These are phyloP conservation scores for Oryza rufipogon DNA, from an alignment of 176 grass and related monocot species.

Conservation along the genomic window DNA sequence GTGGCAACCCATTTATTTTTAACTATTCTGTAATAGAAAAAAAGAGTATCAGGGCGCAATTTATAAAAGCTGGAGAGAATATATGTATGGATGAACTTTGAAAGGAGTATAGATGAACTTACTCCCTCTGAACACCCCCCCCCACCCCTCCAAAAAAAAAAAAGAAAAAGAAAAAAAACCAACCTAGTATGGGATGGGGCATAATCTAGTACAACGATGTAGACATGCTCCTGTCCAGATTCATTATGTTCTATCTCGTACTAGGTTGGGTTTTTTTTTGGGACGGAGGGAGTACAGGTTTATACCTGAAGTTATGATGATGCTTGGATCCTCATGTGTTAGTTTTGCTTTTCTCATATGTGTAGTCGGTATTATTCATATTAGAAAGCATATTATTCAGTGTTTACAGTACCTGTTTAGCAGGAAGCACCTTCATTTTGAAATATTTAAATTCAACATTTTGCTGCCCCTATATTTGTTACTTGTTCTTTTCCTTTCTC, in stretches of 20 bases:
- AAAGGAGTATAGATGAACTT: background rate
- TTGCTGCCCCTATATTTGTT: background rate
- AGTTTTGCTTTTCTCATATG: constrained; percentile 10
- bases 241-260: too few relatives aligned
- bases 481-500: background rate
- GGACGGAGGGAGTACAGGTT: background rate
- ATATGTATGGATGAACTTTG: background rate
- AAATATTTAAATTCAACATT: background rate
- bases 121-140: too few relatives aligned
- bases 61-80: background rate
- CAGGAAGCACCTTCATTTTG: constrained; percentile 21
- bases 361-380: background rate
- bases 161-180: too few relatives aligned
- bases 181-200: too few relatives aligned
- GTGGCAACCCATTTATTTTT: background rate
- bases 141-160: too few relatives aligned
- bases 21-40: background rate
- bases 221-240: too few relatives aligned
- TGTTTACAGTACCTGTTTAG: constrained; percentile 15
- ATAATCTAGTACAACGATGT: too few relatives aligned
- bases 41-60: background rate
- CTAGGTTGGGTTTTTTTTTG: too few relatives aligned
- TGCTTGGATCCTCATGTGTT: background rate
- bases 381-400: background rate
- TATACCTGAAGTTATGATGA: background rate